These are phyloP conservation scores for Entomophthora muscae DNA, from an alignment of 371 early-diverging fungal species.

Conservation along the genomic window DNA sequence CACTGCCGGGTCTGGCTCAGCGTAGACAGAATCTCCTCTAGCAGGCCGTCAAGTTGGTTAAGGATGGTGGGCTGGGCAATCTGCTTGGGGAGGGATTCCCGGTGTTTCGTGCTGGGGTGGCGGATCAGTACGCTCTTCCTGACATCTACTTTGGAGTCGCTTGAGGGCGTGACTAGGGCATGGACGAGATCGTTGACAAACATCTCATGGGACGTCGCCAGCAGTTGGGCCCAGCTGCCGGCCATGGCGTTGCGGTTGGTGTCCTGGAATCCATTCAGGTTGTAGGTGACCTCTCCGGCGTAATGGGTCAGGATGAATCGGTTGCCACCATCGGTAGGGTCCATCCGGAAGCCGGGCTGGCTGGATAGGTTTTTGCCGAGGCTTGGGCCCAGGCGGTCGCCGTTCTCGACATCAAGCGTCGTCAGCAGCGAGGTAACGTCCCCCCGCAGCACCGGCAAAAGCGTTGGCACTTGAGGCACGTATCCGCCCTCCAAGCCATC, in stretches of 20 bases:
- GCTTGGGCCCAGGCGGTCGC: too few species aligned
- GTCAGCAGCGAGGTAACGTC: too few species aligned
- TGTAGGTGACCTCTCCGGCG: constrained; percentile 89
- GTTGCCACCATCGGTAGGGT: too few species aligned
- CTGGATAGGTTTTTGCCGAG: too few species aligned
- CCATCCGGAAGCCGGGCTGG: too few species aligned
- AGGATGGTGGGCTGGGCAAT: constrained; percentile 13
- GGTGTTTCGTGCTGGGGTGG: constrained; percentile 12
- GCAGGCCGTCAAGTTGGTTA: constrained; percentile 39
- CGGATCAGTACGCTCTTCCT: constrained; percentile 38
- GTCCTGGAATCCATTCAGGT: constrained; percentile 71
- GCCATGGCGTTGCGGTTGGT: not conserved
- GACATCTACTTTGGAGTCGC: constrained; percentile 51
- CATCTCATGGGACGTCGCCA: constrained; percentile 43
- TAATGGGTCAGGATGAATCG: constrained; percentile 86
- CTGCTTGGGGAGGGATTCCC: not conserved
- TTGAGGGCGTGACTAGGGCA: constrained; percentile 62
- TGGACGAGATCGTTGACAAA: constrained; percentile 64
- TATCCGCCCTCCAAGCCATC: too few species aligned
- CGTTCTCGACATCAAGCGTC: too few species aligned
- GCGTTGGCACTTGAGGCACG: too few species aligned
- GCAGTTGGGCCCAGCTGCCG: constrained; percentile 10
- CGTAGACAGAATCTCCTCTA: constrained; percentile 45
- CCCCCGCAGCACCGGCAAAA: too few species aligned
- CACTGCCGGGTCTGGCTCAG: constrained; percentile 64